A percentile compares a stretch with the other conserved stretches of the same genome.
phyloP scores from a whole-genome alignment of 2,329 filamentous ascomycete genomes.

The Fusarium redolens region DNA sequence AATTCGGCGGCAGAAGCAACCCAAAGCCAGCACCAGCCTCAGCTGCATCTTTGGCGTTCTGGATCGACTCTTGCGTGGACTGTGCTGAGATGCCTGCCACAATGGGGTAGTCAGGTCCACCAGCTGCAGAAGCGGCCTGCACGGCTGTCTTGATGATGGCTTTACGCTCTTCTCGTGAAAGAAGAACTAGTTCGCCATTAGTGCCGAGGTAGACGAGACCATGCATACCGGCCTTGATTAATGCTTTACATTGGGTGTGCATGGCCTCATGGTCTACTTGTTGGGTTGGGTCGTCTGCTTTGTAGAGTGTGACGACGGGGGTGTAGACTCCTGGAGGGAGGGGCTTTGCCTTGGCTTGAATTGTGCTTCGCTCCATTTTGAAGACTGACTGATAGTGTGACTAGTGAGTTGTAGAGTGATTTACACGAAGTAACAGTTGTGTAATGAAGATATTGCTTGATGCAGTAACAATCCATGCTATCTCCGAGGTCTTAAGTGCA shows the following conservation, averaged over 20 bases:
- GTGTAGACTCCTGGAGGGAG: slow-evolving; percentile 59
- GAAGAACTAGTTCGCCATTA: slow-evolving; percentile 58
- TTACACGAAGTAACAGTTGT: not conserved
- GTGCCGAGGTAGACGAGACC: slow-evolving; percentile 60
- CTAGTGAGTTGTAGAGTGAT: not conserved
- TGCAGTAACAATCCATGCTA: not conserved
- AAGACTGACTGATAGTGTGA: not conserved
- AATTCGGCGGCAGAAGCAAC: slow-evolving; percentile 79
- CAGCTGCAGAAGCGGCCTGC: slow-evolving; percentile 51
- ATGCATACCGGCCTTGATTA: slow-evolving; percentile 57
- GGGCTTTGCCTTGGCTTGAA: slow-evolving; percentile 51
- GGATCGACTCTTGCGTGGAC: slow-evolving; percentile 73
- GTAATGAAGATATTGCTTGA: not conserved
- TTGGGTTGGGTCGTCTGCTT: slow-evolving; percentile 52
- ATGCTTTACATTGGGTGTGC: slow-evolving; percentile 54
- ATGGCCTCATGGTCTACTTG: slow-evolving; percentile 58
- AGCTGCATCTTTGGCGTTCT: slow-evolving; percentile 72
- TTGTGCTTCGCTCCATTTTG: slow-evolving; percentile 46
- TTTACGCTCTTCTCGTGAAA: slow-evolving; percentile 54
- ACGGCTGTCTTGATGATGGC: slow-evolving; percentile 54
- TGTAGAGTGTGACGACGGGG: slow-evolving; percentile 60
- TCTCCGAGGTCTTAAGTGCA: slow-evolving; percentile 13
- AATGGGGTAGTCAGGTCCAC: slow-evolving; percentile 53
- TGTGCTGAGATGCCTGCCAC: slow-evolving; percentile 58
- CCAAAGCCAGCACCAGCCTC: slow-evolving; percentile 77